A percentile compares a stretch with the other conserved stretches of the same genome.
phyloP scores from a whole-genome alignment of 2,329 filamentous ascomycete species.

The Oidium heveae region DNA sequence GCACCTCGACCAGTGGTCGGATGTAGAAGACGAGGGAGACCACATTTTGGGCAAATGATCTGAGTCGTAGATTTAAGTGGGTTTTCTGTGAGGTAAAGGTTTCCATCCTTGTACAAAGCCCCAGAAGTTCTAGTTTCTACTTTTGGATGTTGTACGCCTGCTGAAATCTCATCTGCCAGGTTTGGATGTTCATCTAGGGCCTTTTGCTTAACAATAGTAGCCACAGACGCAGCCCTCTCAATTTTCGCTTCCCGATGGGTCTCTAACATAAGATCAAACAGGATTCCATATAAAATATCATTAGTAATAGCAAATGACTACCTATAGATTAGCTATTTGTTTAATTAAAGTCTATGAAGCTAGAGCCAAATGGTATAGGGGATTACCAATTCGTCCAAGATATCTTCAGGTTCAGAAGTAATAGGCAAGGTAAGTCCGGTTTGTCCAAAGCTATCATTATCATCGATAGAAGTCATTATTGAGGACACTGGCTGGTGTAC shows the following conservation, averaged over 20 bases:
- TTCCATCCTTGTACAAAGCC: conserved; percentile 43
- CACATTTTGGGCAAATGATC: conserved; percentile 49
- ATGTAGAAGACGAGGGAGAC: conserved; percentile 46
- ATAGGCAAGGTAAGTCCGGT: conserved; percentile 24
- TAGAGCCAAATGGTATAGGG: conserved; percentile 1
- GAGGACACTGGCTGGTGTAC: too few species aligned
- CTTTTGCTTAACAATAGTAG: conserved; percentile 34
- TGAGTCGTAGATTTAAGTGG: conserved; percentile 45
- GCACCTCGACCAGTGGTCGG: conserved; percentile 47
- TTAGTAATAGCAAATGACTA: conserved; percentile 44
- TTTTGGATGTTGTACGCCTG: conserved; percentile 17
- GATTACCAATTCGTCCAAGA: conserved; percentile 32
- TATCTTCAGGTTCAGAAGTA: conserved; percentile 17
- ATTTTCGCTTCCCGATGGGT: conserved; percentile 59
- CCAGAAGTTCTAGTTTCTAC: conserved; percentile 45
- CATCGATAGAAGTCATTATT: conserved; percentile 2
- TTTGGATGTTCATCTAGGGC: conserved; percentile 9
- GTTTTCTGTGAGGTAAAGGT: conserved; percentile 43
- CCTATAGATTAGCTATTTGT: conserved; percentile 3
- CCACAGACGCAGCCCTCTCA: conserved; percentile 38
- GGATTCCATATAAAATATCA: conserved; percentile 50
- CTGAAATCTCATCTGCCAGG: conserved; percentile 14
- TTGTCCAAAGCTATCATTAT: conserved; percentile 8
- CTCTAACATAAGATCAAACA: conserved; percentile 49
- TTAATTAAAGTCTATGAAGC: background rate